Evolutionary conservation across 148 eudicot species (phyloP).

Genomic region (Polygonum aviculare): DNA sequence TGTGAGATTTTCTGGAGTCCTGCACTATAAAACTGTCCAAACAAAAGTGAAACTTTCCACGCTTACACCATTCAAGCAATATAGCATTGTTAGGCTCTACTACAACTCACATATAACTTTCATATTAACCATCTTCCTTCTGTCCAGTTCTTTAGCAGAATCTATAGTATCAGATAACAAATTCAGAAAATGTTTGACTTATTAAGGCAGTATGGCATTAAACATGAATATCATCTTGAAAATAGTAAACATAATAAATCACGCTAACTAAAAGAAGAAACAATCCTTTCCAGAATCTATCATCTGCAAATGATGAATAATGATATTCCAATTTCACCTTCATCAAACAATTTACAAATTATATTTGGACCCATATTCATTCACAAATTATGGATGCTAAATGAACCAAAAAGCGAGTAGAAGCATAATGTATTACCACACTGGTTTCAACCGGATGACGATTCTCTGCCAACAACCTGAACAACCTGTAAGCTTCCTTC

Average conservation of each 20-base stretch:
- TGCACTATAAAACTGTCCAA: background rate
- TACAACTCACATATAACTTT: background rate
- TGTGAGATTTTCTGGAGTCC: background rate
- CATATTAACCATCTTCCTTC: background rate
- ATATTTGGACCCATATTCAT: background rate
- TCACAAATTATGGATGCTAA: background rate
- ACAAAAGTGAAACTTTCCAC: background rate
- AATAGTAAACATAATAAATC: background rate
- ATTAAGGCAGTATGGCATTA: background rate
- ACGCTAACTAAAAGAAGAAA: background rate
- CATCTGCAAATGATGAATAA: background rate
- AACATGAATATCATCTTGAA: background rate
- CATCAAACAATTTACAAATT: background rate
- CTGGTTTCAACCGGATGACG: conserved; percentile 57
- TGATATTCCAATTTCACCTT: background rate
- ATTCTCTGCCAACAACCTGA: conserved; percentile 46
- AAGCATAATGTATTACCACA: conserved; percentile 35
- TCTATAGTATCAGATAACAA: background rate
- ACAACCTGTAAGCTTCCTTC: conserved; percentile 64
- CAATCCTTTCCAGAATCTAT: background rate
- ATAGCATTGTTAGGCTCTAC: background rate
- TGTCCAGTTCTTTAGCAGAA: background rate
- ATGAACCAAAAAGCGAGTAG: background rate
- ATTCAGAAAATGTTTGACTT: background rate
- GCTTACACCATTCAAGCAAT: background rate